phyloP scores from a whole-genome alignment of 2,329 filamentous ascomycete genomes.

The Xylaria sp. region DNA sequence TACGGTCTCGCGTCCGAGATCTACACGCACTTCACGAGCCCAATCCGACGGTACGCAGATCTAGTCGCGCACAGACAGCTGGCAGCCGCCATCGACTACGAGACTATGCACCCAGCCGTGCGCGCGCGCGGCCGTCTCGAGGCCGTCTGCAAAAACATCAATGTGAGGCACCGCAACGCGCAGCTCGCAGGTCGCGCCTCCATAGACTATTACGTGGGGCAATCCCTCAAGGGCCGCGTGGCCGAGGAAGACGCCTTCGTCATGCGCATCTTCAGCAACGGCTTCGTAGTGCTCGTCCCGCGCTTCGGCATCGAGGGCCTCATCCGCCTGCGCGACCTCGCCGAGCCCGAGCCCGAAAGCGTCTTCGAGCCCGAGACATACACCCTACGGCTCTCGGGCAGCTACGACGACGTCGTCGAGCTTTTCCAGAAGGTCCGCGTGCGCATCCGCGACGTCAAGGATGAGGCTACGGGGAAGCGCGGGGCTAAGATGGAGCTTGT shows the following conservation, averaged over 20 bases:
- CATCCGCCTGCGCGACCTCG: constrained; percentile 86
- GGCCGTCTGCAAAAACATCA: constrained; percentile 97
- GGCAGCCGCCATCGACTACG: constrained; percentile 94
- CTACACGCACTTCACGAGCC: constrained; percentile 98
- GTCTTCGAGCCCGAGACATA: constrained; percentile 90
- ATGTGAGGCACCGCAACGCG: constrained; percentile 94
- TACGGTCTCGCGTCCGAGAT: constrained; percentile 97
- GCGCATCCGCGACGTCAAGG: constrained; percentile 89
- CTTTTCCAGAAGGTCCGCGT: constrained; percentile 94
- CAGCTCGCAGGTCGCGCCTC: constrained; percentile 94
- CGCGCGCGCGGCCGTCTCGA: constrained; percentile 87
- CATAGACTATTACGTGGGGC: constrained; percentile 97
- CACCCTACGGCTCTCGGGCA: constrained; percentile 71
- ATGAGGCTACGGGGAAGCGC: constrained; percentile 95
- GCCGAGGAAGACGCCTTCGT: constrained; percentile 92
- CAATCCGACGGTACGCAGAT: constrained; percentile 97
- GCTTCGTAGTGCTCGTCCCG: constrained; percentile 95
- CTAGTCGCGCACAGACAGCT: constrained; percentile 93
- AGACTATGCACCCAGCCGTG: constrained; percentile 81
- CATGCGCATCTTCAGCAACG: constrained; percentile 97
- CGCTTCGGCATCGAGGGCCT: constrained; percentile 94
- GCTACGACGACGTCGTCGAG: constrained; percentile 72
- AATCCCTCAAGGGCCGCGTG: constrained; percentile 83
- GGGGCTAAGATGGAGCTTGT: constrained; percentile 82
- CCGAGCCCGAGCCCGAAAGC: constrained; percentile 79